These are phyloP conservation scores for Hypoxylon sp. DNA, from an alignment of 2,329 filamentous ascomycete species.

Conservation along the genomic window DNA sequence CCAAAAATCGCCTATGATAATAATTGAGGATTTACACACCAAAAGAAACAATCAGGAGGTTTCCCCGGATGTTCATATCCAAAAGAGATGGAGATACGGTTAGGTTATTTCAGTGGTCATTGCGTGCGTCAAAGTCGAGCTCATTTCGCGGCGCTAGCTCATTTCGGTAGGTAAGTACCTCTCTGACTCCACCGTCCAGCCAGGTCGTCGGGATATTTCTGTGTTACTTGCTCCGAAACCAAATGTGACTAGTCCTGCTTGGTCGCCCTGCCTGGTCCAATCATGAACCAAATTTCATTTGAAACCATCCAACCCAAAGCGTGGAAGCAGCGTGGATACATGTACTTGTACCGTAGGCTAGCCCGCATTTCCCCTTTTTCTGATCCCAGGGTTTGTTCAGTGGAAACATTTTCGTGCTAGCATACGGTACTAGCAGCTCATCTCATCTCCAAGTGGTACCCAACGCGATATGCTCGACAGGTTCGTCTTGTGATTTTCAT, in stretches of 20 bases:
- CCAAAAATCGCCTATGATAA: slow-evolving; percentile 8
- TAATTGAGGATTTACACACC: slow-evolving; percentile 1
- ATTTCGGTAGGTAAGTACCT: slow-evolving; percentile 28
- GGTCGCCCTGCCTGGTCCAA: slow-evolving; percentile 29
- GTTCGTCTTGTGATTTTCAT: slow-evolving; percentile 12
- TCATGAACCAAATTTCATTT: slow-evolving; percentile 39
- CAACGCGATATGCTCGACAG: slow-evolving; percentile 26
- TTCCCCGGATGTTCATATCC: slow-evolving; percentile 9
- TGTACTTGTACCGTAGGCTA: not conserved
- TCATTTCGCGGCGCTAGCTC: slow-evolving; percentile 25
- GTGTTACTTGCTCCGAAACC: slow-evolving; percentile 38
- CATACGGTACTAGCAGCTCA: slow-evolving; percentile 31
- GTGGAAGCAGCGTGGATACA: slow-evolving; percentile 30
- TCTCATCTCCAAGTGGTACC: slow-evolving; percentile 25
- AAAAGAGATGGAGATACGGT: slow-evolving; percentile 6
- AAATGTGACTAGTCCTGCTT: slow-evolving; percentile 37
- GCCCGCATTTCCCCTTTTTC: slow-evolving; percentile 28
- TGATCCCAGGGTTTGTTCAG: slow-evolving; percentile 28
- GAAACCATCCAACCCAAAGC: slow-evolving; percentile 39
- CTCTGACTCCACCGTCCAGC: slow-evolving; percentile 26
- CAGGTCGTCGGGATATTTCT: slow-evolving; percentile 44
- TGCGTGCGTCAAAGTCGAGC: slow-evolving; percentile 14
- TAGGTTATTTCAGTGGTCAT: slow-evolving; percentile 16
- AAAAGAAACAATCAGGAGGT: slow-evolving; percentile 11
- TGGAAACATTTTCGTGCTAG: slow-evolving; percentile 39